Evolutionary conservation across 495 filamentous ascomycete species (phyloP), one percentile per base, ranked within the genome.

Genomic region (Oidiodendron maius): DNA sequence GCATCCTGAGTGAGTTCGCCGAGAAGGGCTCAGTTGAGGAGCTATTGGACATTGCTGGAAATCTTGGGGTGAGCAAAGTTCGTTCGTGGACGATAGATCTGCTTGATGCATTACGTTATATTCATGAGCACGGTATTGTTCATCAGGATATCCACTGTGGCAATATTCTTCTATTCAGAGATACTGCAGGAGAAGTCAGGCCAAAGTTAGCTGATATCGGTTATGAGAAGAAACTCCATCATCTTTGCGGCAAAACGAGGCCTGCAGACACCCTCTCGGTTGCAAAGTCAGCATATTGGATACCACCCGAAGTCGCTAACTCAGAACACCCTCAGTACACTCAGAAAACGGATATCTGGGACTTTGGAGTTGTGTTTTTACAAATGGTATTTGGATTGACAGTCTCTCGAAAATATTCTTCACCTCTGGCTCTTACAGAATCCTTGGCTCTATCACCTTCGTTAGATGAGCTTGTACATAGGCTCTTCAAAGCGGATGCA

Each of bases 371-470:
- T 32, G 74, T 95, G 16, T 81, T 95, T 55, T 64, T 95, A 22
- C 91, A 97, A 62, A 95, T 97, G 89, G 71, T 88, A n/a, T 93
- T 96, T 59, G 93, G 93, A 21, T 67, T 86, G 45, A 76, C 86
- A 55, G 77, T 89, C 9, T 65, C 85, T 20, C 71, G 84, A 43
- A 83, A 83, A 49, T 89, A 95, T 57, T 82, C 76, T 18, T 94
- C 89, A 0, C 90, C 90, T 8, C 75, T 76, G 36, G 76, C 80
- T 17, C 62, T 95, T 39, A 66, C 89, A 40, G 79, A 83, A 6
- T 72, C 71, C 3, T 57, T 76, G 16, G 61, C 66, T 26, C 67
- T 96, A 15, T 89, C 89, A 1, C 75, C 76, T 23, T 76, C 91
- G 11, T 63, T 95, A 36, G 76, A 82, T 37, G 91, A 95, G 56